Conservation (phyloP, 2,329 filamentous ascomycete genomes). For the Botryotinia globosa region DNA sequence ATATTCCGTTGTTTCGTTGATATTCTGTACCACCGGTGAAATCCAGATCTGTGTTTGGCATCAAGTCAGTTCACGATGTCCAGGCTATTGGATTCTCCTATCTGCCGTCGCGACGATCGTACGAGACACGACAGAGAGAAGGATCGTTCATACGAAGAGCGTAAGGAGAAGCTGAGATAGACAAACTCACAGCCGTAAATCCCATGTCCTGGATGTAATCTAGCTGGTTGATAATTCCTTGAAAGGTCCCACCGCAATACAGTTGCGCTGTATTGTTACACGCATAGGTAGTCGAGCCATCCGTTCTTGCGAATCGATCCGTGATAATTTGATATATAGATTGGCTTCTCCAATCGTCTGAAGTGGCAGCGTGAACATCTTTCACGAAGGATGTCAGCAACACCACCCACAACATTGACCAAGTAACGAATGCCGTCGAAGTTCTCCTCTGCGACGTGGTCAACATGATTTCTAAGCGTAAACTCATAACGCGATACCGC, state of each 20-base stretch:
- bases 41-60: conserved; percentile 40
- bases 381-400: not conserved
- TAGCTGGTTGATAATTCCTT: conserved; percentile 45
- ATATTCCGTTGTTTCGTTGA: conserved; percentile 40
- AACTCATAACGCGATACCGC: not conserved
- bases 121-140: not conserved
- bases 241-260: conserved; percentile 48
- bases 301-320: conserved; percentile 41
- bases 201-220: conserved; percentile 48
- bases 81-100: not conserved
- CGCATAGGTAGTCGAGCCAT: conserved; percentile 37
- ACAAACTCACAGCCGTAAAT: conserved; percentile 33
- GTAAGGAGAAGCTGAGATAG: not conserved
- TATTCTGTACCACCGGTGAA: conserved; percentile 43
- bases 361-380: conserved; percentile 22
- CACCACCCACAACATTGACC: conserved; percentile 14
- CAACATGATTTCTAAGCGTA: conserved; percentile 9
- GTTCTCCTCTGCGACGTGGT: conserved; percentile 18
- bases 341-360: conserved; percentile 38
- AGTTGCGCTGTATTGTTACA: conserved; percentile 33
- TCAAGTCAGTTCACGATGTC: conserved; percentile 8
- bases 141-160: not conserved
- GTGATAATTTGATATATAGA: conserved; percentile 45
- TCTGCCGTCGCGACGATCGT: not conserved
- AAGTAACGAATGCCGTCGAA: conserved; percentile 24